Evolutionary conservation across 78 protist species (phyloP).

Genomic region (Cavenderia fasciculata): DNA sequence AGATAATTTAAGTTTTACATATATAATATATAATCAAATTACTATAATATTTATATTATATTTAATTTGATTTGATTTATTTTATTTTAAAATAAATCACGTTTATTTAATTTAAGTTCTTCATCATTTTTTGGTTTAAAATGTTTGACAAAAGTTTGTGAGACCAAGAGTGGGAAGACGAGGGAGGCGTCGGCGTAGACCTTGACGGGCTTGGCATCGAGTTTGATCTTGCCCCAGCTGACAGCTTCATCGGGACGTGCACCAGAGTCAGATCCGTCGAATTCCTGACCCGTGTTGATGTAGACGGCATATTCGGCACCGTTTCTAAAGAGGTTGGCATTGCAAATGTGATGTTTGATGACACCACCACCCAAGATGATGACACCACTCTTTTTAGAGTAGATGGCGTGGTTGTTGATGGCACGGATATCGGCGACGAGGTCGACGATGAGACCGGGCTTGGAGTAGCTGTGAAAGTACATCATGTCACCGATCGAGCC

Average conservation of each 20-base stretch:
- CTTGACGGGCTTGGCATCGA: slow-evolving; percentile 95
- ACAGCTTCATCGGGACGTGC: slow-evolving; percentile 99
- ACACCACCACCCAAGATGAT: slow-evolving; percentile 99
- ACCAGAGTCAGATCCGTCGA: slow-evolving; percentile 97
- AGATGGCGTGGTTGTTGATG: slow-evolving; percentile 88
- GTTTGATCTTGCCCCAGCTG: slow-evolving; percentile 99
- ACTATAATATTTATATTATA: background rate
- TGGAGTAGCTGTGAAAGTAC: slow-evolving; percentile 93
- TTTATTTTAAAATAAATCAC: slow-evolving; percentile 11
- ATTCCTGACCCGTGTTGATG: slow-evolving; percentile 94
- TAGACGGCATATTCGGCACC: slow-evolving; percentile 98
- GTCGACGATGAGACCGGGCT: slow-evolving; percentile 97
- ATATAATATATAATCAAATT: too few species aligned
- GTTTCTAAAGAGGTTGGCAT: slow-evolving; percentile 99
- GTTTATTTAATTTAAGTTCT: slow-evolving; percentile 30
- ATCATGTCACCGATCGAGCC: slow-evolving; percentile 99
- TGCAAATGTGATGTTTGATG: slow-evolving; percentile 99
- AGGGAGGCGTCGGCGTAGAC: slow-evolving; percentile 91
- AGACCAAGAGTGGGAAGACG: slow-evolving; percentile 91
- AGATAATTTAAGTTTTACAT: too few species aligned
- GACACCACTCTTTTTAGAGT: slow-evolving; percentile 94
- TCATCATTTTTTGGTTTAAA: slow-evolving; percentile 11
- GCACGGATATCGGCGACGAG: slow-evolving; percentile 89
- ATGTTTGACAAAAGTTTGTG: slow-evolving; percentile 87
- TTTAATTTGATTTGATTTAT: background rate